These are phyloP conservation scores for Aeminium ludgeri DNA, from an alignment of 495 filamentous ascomycete species.

Conservation along the genomic window DNA sequence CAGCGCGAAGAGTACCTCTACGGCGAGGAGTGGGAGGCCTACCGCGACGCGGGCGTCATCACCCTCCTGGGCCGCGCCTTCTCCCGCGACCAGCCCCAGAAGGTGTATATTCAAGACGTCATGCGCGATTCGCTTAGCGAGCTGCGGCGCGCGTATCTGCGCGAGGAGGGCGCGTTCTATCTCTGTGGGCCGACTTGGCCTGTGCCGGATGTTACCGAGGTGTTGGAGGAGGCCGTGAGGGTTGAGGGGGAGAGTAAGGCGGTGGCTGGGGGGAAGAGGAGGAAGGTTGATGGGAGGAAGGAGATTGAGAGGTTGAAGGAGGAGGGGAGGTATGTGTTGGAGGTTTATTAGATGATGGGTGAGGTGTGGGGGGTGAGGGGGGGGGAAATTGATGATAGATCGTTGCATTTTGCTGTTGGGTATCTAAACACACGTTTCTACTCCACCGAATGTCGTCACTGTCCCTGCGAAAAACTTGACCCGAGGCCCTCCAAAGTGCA, in stretches of 20 bases:
- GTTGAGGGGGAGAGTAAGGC: conserved; percentile 40
- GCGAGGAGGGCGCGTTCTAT: conserved; percentile 83
- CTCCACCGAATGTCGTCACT: too few relatives aligned
- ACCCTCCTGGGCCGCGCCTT: conserved; percentile 88
- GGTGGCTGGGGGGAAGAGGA: conserved; percentile 28
- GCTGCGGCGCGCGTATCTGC: conserved; percentile 75
- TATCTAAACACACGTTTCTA: too few relatives aligned
- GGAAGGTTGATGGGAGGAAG: conserved; percentile 74
- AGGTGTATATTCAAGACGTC: conserved; percentile 98
- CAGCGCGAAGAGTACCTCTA: conserved; percentile 98
- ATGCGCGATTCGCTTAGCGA: conserved; percentile 82
- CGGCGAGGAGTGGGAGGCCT: conserved; percentile 98
- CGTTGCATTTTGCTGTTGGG: too few relatives aligned
- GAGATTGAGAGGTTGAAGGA: conserved; percentile 97
- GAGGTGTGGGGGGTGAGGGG: too few relatives aligned
- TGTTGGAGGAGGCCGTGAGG: conserved; percentile 82
- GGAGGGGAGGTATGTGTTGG: conserved; percentile 78
- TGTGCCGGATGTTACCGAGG: conserved; percentile 91
- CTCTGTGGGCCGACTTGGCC: conserved; percentile 97
- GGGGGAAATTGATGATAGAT: too few relatives aligned
- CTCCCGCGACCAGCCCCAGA: conserved; percentile 89
- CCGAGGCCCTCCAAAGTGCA: too few relatives aligned
- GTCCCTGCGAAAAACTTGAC: too few relatives aligned
- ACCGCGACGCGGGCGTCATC: conserved; percentile 85
- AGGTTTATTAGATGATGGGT: conserved; percentile 61